A percentile compares a stretch with the other conserved stretches of the same genome.
phyloP scores from a whole-genome alignment of 225 moss, liverwort and hornwort species.

The Bryum argenteum region DNA sequence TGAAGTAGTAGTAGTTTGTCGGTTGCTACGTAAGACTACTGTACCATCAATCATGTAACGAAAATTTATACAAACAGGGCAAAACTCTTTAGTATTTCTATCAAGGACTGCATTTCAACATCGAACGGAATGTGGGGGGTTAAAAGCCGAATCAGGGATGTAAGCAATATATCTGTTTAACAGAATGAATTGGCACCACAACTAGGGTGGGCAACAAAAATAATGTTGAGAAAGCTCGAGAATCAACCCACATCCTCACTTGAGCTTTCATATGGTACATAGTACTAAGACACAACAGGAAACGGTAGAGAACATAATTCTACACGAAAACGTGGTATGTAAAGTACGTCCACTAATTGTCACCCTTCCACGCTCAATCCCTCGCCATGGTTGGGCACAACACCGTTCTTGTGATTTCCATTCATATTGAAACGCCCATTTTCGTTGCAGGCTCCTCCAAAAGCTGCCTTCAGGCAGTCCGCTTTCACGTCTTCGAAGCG shows the following conservation, averaged over 20 bases:
- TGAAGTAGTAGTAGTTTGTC: no score
- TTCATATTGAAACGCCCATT: constrained; percentile 7
- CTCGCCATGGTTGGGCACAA: constrained; percentile 28
- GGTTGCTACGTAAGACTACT: no score
- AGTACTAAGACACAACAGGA: not conserved
- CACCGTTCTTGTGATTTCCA: constrained; percentile 21
- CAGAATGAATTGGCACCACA: constrained; percentile 17
- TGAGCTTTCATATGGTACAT: constrained; percentile 19
- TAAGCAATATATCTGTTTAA: not conserved
- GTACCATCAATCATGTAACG: no score
- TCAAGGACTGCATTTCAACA: no score
- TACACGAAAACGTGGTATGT: not conserved
- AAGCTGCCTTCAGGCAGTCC: constrained; percentile 48
- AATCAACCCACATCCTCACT: not conserved
- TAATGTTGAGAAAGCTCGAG: constrained; percentile 16
- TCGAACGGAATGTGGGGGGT: no score
- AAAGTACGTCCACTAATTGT: not conserved
- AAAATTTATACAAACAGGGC: no score
- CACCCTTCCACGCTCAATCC: constrained; percentile 34
- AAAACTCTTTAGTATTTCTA: no score
- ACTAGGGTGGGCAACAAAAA: constrained; percentile 20
- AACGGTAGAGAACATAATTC: not conserved
- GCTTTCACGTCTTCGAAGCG: constrained; percentile 67
- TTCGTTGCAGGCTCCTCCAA: constrained; percentile 10
- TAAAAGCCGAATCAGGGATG: no score